Evolutionary conservation across 805 yeast species (phyloP).

Genomic region (Sugiyamaella mastotermitis): DNA sequence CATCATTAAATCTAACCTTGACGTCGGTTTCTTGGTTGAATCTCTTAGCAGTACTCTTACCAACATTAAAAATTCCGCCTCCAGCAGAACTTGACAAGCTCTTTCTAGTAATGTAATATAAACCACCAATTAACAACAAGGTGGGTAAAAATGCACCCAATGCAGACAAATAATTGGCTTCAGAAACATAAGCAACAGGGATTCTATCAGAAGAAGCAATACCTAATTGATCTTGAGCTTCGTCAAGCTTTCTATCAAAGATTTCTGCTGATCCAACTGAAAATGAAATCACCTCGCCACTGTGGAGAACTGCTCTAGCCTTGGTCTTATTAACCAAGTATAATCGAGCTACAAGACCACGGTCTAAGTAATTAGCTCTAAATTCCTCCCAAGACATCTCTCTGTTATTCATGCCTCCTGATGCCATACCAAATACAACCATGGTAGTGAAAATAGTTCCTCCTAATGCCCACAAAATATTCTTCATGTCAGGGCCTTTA

Average conservation of each 20-base stretch:
- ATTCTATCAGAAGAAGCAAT: slow-evolving; percentile 59
- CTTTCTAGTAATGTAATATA: slow-evolving; percentile 72
- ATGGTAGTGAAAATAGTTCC: slow-evolving; percentile 9
- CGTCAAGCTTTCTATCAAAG: slow-evolving; percentile 74
- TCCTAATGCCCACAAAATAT: slow-evolving; percentile 5
- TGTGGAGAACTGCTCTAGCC: slow-evolving; percentile 59
- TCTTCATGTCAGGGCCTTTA: slow-evolving; percentile 9
- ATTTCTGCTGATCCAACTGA: slow-evolving; percentile 83
- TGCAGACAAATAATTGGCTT: slow-evolving; percentile 59
- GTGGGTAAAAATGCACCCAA: slow-evolving; percentile 84
- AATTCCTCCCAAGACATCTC: slow-evolving; percentile 93
- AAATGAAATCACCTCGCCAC: slow-evolving; percentile 45
- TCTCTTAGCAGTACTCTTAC: slow-evolving; percentile 84
- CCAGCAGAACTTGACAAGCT: slow-evolving; percentile 58
- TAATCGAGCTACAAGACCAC: slow-evolving; percentile 68
- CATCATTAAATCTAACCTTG: slow-evolving; percentile 84
- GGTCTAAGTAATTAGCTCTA: slow-evolving; percentile 64
- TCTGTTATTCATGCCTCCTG: slow-evolving; percentile 7
- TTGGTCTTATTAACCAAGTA: slow-evolving; percentile 69
- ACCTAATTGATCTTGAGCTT: slow-evolving; percentile 64
- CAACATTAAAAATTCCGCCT: slow-evolving; percentile 77
- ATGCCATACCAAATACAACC: slow-evolving; percentile 4
- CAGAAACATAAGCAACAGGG: slow-evolving; percentile 75
- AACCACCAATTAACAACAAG: slow-evolving; percentile 76
- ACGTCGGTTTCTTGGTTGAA: slow-evolving; percentile 91